These are phyloP conservation scores for Pythium coloratum DNA, from an alignment of 352 stramenopile genomes.

Conservation along the genomic window DNA sequence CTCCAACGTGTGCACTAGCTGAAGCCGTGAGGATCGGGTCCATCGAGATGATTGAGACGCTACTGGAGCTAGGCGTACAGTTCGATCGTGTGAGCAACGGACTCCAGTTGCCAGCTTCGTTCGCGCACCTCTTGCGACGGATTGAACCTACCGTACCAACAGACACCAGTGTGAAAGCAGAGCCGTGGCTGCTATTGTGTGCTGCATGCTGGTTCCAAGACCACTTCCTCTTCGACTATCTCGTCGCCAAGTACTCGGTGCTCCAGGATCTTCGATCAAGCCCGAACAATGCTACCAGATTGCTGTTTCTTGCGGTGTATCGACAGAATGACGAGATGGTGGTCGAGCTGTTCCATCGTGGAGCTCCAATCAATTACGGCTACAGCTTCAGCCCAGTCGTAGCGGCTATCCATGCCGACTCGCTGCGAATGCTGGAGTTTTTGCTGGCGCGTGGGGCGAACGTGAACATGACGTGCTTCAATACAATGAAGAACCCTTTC, in stretches of 20 bases:
- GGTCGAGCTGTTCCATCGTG: neutral
- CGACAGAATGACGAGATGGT: neutral
- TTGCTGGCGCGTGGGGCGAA: neutral
- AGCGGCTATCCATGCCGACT: neutral
- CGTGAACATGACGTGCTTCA: neutral
- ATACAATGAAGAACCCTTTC: no score
- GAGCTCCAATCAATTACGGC: neutral
- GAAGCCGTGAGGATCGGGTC: neutral
- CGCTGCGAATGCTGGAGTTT: neutral
- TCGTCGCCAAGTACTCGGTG: neutral
- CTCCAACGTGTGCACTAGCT: neutral
- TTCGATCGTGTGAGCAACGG: neutral
- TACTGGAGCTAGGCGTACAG: neutral
- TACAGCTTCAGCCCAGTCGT: neutral
- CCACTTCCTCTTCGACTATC: neutral
- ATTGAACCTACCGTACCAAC: no score
- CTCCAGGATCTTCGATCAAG: neutral
- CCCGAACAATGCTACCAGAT: neutral
- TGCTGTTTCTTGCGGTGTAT: neutral
- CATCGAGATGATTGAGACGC: neutral
- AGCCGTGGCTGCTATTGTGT: neutral
- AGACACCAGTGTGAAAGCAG: no score
- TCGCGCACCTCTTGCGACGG: no score
- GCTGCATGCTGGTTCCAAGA: neutral
- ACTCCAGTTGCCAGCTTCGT: no score